phyloP scores from a whole-genome alignment of 108 stramenopile species.

The Conticribra weissflogii region DNA sequence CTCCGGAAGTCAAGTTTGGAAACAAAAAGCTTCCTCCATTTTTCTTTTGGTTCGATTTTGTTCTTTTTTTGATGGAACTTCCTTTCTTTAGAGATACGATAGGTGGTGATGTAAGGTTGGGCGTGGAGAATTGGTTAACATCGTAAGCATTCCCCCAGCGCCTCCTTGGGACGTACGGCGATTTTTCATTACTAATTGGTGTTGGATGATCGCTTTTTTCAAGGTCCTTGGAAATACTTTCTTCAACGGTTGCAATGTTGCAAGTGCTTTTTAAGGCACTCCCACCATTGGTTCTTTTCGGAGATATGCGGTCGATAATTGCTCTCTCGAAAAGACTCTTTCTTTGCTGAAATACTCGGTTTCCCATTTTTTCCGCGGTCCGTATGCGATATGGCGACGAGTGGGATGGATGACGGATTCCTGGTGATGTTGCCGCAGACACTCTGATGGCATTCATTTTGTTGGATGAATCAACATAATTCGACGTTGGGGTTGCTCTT shows the following conservation, averaged over 20 bases:
- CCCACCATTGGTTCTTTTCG: conserved; percentile 22
- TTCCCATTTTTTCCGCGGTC: conserved; percentile 12
- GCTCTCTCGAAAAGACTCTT: conserved; percentile 56
- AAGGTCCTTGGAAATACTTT: background rate
- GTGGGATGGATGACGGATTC: conserved; percentile 13
- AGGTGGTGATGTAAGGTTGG: conserved; percentile 46
- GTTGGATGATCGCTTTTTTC: conserved; percentile 9
- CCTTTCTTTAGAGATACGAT: conserved; percentile 35
- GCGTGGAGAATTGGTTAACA: conserved; percentile 29
- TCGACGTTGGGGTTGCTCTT: conserved; percentile 19
- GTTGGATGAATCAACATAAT: background rate
- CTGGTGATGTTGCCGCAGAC: too few relatives aligned
- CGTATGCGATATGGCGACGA: conserved; percentile 24
- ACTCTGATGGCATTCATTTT: conserved; percentile 8
- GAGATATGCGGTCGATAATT: conserved; percentile 41
- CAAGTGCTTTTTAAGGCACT: conserved; percentile 5
- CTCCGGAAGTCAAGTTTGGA: background rate
- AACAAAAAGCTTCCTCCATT: background rate
- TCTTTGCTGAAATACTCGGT: conserved; percentile 35
- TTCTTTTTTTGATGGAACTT: conserved; percentile 17
- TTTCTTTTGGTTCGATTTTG: conserved; percentile 19
- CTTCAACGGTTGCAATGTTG: conserved; percentile 3
- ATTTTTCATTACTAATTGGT: conserved; percentile 17
- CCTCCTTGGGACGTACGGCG: conserved; percentile 30
- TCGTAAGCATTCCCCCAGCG: conserved; percentile 43